Conservation (phyloP, 495 filamentous ascomycete genomes). For the Podospora didyma region DNA sequence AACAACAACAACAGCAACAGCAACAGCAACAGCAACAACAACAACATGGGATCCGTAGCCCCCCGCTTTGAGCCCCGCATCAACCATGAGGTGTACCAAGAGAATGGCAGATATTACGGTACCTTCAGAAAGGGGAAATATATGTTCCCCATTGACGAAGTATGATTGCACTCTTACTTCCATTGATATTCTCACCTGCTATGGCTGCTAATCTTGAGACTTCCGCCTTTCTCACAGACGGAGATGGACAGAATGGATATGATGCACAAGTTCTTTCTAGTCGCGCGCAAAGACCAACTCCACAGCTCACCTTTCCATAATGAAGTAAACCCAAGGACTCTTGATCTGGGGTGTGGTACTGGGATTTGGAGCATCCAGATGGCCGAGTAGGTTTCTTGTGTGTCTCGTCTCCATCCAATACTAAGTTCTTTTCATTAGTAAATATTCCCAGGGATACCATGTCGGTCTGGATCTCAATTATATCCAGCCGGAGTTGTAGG, state of each 20-base stretch:
- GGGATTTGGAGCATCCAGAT: conserved; percentile 92
- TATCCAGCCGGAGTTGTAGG: conserved; percentile 73
- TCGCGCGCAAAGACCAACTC: conserved; percentile 58
- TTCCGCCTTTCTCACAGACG: conserved; percentile 28
- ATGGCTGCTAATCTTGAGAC: not conserved
- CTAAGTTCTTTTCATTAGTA: conserved; percentile 10
- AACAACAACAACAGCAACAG: not conserved
- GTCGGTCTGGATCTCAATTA: conserved; percentile 59
- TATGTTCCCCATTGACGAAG: conserved; percentile 62
- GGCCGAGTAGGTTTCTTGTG: conserved; percentile 58
- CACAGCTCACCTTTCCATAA: conserved; percentile 50
- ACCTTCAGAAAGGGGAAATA: conserved; percentile 54
- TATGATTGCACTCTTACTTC: conserved; percentile 20
- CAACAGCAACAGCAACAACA: not conserved
- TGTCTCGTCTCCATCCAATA: not conserved
- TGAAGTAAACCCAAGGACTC: conserved; percentile 43
- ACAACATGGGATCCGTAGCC: not conserved
- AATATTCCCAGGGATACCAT: conserved; percentile 16
- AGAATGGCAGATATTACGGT: conserved; percentile 56
- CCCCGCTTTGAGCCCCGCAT: not conserved
- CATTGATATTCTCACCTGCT: not conserved
- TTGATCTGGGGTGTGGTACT: conserved; percentile 86
- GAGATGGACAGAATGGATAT: conserved; percentile 77
- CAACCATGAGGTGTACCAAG: conserved; percentile 31
- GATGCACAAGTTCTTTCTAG: conserved; percentile 68